phyloP scores from a whole-genome alignment of 306 rosid genomes.

The Lupinus albus region DNA sequence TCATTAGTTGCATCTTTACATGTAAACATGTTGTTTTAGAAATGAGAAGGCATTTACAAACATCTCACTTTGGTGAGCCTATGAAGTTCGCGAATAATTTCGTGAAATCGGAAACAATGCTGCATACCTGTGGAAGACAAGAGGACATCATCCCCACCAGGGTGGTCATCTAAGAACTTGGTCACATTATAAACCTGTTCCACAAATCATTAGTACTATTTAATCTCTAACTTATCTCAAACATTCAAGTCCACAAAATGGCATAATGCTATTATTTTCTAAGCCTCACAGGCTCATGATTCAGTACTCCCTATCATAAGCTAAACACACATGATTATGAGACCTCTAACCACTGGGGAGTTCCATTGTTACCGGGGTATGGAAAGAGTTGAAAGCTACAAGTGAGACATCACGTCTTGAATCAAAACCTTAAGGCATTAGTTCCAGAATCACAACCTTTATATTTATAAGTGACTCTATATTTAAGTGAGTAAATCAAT shows the following conservation, averaged over 20 bases:
- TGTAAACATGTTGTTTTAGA: slow-evolving; percentile 41
- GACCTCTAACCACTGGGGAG: no score
- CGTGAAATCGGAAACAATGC: not conserved
- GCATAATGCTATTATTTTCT: not conserved
- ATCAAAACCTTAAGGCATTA: no score
- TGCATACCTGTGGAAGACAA: slow-evolving; percentile 69
- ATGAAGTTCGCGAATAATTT: slow-evolving; percentile 18
- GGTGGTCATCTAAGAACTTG: slow-evolving; percentile 93
- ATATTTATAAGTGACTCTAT: no score
- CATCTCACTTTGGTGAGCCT: slow-evolving; percentile 17
- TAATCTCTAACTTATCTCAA: not conserved
- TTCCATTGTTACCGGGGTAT: no score
- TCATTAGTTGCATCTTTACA: slow-evolving; percentile 90
- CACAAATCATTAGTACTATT: not conserved
- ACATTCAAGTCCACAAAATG: slow-evolving; percentile 19
- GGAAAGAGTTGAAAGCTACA: no score
- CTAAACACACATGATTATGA: not conserved
- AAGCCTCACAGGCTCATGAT: slow-evolving; percentile 11
- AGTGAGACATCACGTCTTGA: no score
- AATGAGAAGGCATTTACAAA: slow-evolving; percentile 19
- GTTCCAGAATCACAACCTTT: no score
- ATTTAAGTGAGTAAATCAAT: slow-evolving; percentile 8
- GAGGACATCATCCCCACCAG: slow-evolving; percentile 94
- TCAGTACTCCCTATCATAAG: slow-evolving; percentile 1
- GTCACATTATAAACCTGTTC: slow-evolving; percentile 89